Evolutionary conservation across 2,329 filamentous ascomycete genomes (phyloP).

Genomic region (Colletotrichum cuscutae): DNA sequence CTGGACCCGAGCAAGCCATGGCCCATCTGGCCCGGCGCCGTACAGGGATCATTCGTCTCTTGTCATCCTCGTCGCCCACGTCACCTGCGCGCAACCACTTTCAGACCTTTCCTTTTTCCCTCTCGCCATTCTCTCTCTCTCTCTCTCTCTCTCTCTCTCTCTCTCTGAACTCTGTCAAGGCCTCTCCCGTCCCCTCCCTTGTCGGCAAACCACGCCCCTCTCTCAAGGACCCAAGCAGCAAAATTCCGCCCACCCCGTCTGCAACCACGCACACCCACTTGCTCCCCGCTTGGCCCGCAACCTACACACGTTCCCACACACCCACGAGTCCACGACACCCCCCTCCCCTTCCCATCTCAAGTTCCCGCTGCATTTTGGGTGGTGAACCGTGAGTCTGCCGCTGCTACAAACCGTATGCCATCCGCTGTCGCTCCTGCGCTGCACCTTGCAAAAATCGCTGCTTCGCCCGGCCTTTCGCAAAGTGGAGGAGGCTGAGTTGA

Average conservation of each 20-base stretch:
- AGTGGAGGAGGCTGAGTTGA: constrained; percentile 35
- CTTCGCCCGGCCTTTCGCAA: constrained; percentile 6
- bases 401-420: constrained; percentile 11
- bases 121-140: background rate
- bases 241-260: background rate
- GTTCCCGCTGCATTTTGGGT: constrained; percentile 22
- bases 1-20: background rate
- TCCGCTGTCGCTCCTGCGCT: background rate
- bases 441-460: constrained; percentile 2
- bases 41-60: constrained; percentile 19
- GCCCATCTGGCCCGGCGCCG: constrained; percentile 18
- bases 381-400: constrained; percentile 30
- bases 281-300: constrained; percentile 10
- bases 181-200: constrained; percentile 14
- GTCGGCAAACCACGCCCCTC: constrained; percentile 7
- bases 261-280: background rate
- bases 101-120: constrained; percentile 18
- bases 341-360: background rate
- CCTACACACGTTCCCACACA: too few species aligned
- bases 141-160: background rate
- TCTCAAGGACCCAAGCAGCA: background rate
- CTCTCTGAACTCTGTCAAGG: too few species aligned
- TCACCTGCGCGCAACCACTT: constrained; percentile 30
- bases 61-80: constrained; percentile 33
- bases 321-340: background rate